phyloP scores from a whole-genome alignment of 2,329 filamentous ascomycete species.

The Pseudopithomyces chartarum region DNA sequence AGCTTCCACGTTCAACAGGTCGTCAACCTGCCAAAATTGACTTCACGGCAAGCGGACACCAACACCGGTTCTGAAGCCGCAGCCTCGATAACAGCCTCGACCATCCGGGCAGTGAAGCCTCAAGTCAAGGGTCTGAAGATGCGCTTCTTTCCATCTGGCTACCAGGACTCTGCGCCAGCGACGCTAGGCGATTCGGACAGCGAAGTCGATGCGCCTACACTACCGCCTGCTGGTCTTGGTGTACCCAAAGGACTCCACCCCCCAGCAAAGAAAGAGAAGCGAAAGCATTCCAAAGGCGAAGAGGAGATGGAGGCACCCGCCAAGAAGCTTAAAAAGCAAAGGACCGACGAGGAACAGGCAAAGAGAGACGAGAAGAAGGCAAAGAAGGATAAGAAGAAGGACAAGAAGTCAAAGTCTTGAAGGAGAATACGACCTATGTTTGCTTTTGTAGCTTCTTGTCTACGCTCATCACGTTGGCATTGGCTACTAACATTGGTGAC shows the following conservation, averaged over 20 bases:
- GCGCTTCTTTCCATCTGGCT: conserved; percentile 70
- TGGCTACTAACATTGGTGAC: too few relatives aligned
- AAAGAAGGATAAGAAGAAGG: conserved; percentile 42
- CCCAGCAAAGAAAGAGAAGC: conserved; percentile 44
- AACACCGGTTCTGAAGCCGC: conserved; percentile 47
- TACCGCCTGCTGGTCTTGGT: conserved; percentile 25
- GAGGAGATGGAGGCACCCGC: conserved; percentile 33
- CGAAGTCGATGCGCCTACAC: conserved; percentile 49
- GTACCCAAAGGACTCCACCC: conserved; percentile 28
- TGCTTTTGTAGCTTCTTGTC: background rate
- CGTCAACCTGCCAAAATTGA: conserved; percentile 57
- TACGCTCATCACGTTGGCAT: too few relatives aligned
- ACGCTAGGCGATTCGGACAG: conserved; percentile 49
- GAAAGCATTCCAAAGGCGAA: conserved; percentile 41
- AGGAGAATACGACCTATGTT: background rate
- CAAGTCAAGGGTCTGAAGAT: conserved; percentile 72
- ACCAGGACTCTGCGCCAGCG: conserved; percentile 51
- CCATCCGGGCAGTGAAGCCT: conserved; percentile 60
- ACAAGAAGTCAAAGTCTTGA: conserved; percentile 33
- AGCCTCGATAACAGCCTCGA: conserved; percentile 51
- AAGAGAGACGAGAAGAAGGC: conserved; percentile 46
- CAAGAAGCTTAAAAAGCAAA: conserved; percentile 48
- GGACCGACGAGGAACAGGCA: conserved; percentile 40
- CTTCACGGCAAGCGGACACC: conserved; percentile 47
- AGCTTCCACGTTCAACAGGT: conserved; percentile 70